Evolutionary conservation across 2,329 filamentous ascomycete genomes (phyloP), one percentile per base, ranked within the genome.

Genomic region (Teratosphaeria viscida): DNA sequence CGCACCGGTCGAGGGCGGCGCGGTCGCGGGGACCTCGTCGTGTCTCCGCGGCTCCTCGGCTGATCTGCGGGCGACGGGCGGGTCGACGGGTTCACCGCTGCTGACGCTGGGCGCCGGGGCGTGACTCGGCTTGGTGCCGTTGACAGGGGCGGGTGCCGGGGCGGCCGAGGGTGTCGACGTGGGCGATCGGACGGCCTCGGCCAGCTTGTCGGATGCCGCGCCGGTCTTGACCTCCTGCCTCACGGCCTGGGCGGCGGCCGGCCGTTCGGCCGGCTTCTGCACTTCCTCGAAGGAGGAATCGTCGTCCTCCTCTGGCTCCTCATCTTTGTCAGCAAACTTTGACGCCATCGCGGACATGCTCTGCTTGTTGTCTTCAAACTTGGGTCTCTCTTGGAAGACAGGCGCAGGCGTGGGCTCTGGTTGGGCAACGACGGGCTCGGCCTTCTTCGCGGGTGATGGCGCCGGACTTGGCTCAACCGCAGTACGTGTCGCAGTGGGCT

Each of bases 271-370:
- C 23, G 90, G 89, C 71, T 90, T 90, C 35, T 87, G 75, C 35
- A 94, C 82, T 71, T 96, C 90, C 71, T 96, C 92, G 66, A 96
- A 96, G 75, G 87, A 90, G 0, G 89, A 92, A 32, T 82, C 81
- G 1, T 82, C 80, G 10, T 78, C 77, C 2, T 77, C 75, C 0
- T 84, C 82, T n/a, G 82, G 82, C 11, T 85, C 81, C 6, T 85
- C 83, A 6, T 85, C 83, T 29, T 87, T 79, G 71, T 95, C 91
- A 67, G 90, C 87, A 75, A 89, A 96, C 75, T 89, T 95, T 73
- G 83, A 85, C 10, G 91, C 92, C 80, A 94, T 87, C 59, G 85
- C 85, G 23, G 90, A 84, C 75, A 96, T 94, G 12, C 90, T 95
- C 32, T 83, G 83, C 73, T 94, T 91, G 77, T 96, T 92, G 63